Evolutionary conservation across 2,329 filamentous ascomycete genomes (phyloP).

Genomic region (Sarocladium kiliense): DNA sequence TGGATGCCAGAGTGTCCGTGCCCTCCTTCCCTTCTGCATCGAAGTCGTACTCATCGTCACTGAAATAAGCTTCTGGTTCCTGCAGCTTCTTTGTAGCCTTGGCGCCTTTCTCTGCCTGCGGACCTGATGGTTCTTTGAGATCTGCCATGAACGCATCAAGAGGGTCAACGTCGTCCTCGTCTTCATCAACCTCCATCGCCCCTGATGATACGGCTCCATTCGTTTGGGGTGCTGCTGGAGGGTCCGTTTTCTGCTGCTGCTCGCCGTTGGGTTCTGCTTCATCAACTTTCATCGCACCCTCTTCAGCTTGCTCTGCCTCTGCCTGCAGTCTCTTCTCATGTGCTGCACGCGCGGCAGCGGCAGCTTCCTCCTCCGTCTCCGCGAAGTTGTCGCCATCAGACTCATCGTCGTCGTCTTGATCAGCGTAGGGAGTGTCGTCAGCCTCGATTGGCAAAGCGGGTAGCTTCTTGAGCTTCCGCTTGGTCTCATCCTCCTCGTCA

Average conservation of each 20-base stretch:
- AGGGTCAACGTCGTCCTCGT: slow-evolving; percentile 73
- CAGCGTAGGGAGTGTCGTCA: slow-evolving; percentile 55
- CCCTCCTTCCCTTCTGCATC: slow-evolving; percentile 43
- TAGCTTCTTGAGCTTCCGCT: slow-evolving; percentile 86
- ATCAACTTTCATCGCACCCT: slow-evolving; percentile 20
- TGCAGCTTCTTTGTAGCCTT: slow-evolving; percentile 48
- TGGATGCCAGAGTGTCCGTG: slow-evolving; percentile 43
- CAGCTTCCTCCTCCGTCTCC: slow-evolving; percentile 80
- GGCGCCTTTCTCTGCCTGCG: slow-evolving; percentile 20
- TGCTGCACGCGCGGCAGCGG: slow-evolving; percentile 77
- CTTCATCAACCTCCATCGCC: slow-evolving; percentile 55
- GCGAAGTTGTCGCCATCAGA: slow-evolving; percentile 73
- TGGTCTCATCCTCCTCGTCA: slow-evolving; percentile 80
- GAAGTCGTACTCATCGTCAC: slow-evolving; percentile 69
- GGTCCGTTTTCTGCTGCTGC: slow-evolving; percentile 20
- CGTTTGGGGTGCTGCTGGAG: slow-evolving; percentile 14
- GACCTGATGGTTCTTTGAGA: slow-evolving; percentile 50
- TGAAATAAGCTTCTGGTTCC: slow-evolving; percentile 81
- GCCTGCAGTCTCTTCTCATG: slow-evolving; percentile 69
- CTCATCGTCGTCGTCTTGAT: slow-evolving; percentile 64
- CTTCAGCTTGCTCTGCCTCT: slow-evolving; percentile 34
- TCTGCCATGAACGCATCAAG: slow-evolving; percentile 96
- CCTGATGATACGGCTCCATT: slow-evolving; percentile 24
- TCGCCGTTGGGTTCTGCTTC: slow-evolving; percentile 24
- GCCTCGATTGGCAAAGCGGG: slow-evolving; percentile 68